A percentile compares a stretch with the other conserved stretches of the same genome.
phyloP scores from a whole-genome alignment of 1,139 yeast species.

The Hansenula lynferdii region DNA sequence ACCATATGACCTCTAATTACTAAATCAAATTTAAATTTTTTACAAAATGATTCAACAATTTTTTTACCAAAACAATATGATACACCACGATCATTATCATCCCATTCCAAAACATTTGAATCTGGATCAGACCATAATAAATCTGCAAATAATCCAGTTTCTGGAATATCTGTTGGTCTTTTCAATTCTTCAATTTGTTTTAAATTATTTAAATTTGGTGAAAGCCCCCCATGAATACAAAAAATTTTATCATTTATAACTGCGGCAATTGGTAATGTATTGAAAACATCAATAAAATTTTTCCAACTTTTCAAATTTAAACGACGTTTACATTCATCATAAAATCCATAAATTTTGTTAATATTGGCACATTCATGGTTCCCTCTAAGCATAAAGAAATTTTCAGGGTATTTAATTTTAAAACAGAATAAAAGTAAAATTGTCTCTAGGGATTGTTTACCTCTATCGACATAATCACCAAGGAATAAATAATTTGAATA shows the following conservation, averaged over 20 bases:
- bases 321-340: slow-evolving; percentile 83
- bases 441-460: slow-evolving; percentile 79
- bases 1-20: slow-evolving; percentile 91
- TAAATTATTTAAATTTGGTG: slow-evolving; percentile 65
- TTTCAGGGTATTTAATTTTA: slow-evolving; percentile 79
- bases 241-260: slow-evolving; percentile 79
- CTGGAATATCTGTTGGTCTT: slow-evolving; percentile 88
- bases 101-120: slow-evolving; percentile 61
- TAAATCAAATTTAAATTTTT: slow-evolving; percentile 68
- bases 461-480: slow-evolving; percentile 87
- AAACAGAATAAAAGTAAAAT: slow-evolving; percentile 65
- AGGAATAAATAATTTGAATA: slow-evolving; percentile 71
- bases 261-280: slow-evolving; percentile 83
- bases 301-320: slow-evolving; percentile 69
- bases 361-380: slow-evolving; percentile 84
- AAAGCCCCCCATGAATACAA: slow-evolving; percentile 87
- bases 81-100: slow-evolving; percentile 83
- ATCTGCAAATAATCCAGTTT: slow-evolving; percentile 75
- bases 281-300: slow-evolving; percentile 73
- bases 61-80: slow-evolving; percentile 75
- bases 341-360: slow-evolving; percentile 81
- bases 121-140: slow-evolving; percentile 90
- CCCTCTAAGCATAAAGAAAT: slow-evolving; percentile 78
- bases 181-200: slow-evolving; percentile 65
- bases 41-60: slow-evolving; percentile 68